Percentiles rank a stretch among this genome's conserved stretches.
Evolutionary conservation across 495 filamentous ascomycete species (phyloP).

Genomic region (Chaetomidium leptoderma): DNA sequence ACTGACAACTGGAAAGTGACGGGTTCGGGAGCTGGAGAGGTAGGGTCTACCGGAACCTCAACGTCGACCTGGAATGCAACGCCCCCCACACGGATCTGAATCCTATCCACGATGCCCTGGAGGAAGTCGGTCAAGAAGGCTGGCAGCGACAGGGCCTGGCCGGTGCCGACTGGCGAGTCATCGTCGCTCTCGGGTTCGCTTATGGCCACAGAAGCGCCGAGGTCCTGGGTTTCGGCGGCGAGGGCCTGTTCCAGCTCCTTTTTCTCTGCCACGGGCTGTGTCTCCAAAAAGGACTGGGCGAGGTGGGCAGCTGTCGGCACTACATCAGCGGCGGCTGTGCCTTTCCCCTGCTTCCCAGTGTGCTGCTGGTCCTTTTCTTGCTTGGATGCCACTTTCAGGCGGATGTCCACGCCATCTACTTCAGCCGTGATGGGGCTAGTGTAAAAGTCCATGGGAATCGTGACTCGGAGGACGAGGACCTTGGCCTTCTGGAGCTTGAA

Average conservation of each 20-base stretch:
- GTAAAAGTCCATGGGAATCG: slow-evolving; percentile 76
- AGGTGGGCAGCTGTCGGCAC: slow-evolving; percentile 78
- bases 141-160: slow-evolving; percentile 69
- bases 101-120: slow-evolving; percentile 73
- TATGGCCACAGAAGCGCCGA: slow-evolving; percentile 50
- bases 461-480: slow-evolving; percentile 65
- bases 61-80: slow-evolving; percentile 58
- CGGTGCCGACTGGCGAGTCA: slow-evolving; percentile 65
- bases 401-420: slow-evolving; percentile 69
- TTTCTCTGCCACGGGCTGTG: slow-evolving; percentile 71
- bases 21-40: slow-evolving; percentile 45
- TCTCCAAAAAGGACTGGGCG: slow-evolving; percentile 80
- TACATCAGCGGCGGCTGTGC: slow-evolving; percentile 33
- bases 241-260: slow-evolving; percentile 73
- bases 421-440: slow-evolving; percentile 73
- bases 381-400: slow-evolving; percentile 44
- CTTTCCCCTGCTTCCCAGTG: slow-evolving; percentile 28
- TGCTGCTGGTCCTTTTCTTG: slow-evolving; percentile 31
- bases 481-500: slow-evolving; percentile 66
- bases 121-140: slow-evolving; percentile 77
- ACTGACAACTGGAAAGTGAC: slow-evolving; percentile 64
- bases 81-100: slow-evolving; percentile 63
- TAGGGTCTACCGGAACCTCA: slow-evolving; percentile 58
- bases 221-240: slow-evolving; percentile 59
- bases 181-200: slow-evolving; percentile 62